phyloP scores from a whole-genome alignment of 441 rosid species.

The Populus hybrid region DNA sequence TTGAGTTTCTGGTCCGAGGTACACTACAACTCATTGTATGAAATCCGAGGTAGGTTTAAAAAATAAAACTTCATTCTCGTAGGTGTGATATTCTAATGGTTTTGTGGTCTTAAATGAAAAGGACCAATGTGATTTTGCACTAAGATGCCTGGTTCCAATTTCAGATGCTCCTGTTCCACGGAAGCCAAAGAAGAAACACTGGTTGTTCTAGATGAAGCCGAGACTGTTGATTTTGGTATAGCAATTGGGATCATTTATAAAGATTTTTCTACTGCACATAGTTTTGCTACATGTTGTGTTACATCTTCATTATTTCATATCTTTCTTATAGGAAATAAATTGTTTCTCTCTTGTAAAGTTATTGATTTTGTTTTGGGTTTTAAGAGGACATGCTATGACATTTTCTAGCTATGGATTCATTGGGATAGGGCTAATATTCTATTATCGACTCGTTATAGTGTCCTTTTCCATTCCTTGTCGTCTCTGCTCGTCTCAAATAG shows the following conservation, averaged over 20 bases:
- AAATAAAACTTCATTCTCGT: background rate
- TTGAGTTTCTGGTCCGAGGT: conserved; percentile 99
- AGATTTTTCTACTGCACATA: conserved; percentile 2
- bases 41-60: conserved; percentile 59
- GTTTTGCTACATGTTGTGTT: background rate
- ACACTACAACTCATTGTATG: conserved; percentile 93
- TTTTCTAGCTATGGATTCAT: background rate
- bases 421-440: too few species aligned
- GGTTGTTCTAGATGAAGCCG: conserved; percentile 64
- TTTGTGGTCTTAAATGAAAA: background rate
- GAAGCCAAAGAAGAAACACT: conserved; percentile 88
- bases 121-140: background rate
- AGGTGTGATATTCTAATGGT: background rate
- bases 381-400: background rate
- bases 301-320: background rate
- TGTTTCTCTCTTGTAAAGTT: background rate
- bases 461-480: too few species aligned
- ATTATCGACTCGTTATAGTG: too few species aligned
- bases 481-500: too few species aligned
- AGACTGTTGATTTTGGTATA: conserved; percentile 9
- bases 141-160: conserved; percentile 17
- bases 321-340: background rate
- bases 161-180: conserved; percentile 66
- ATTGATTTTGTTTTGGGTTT: background rate
- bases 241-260: background rate